A percentile compares a stretch with the other conserved stretches of the same genome.
These are phyloP conservation scores for Penicillium sp. DNA, from an alignment of 2,329 filamentous ascomycete species.

Conservation along the genomic window DNA sequence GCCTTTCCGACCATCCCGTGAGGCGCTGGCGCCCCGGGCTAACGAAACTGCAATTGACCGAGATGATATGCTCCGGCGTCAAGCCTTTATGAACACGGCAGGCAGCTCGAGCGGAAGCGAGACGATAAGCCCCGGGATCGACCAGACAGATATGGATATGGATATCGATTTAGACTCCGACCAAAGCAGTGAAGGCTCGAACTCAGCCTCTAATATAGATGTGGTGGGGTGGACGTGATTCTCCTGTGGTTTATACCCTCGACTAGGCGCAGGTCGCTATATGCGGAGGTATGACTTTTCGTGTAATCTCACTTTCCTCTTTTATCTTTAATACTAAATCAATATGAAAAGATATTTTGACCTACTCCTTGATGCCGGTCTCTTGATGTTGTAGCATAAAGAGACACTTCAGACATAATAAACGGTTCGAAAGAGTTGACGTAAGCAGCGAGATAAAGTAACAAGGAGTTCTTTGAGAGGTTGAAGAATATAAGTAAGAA, in stretches of 20 bases:
- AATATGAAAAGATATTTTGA: too few relatives aligned
- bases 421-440: too few relatives aligned
- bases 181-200: conserved; percentile 19
- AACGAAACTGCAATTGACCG: conserved; percentile 17
- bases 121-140: conserved; percentile 22
- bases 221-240: conserved; percentile 33
- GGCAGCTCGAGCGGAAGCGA: conserved; percentile 19
- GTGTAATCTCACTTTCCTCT: background rate
- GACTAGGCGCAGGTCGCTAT: conserved; percentile 10
- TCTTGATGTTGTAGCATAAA: too few relatives aligned
- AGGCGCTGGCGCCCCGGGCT: conserved; percentile 22
- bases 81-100: conserved; percentile 15
- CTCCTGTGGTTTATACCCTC: background rate
- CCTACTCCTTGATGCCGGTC: too few relatives aligned
- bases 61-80: conserved; percentile 19
- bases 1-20: conserved; percentile 16
- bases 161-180: conserved; percentile 33
- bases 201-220: conserved; percentile 20
- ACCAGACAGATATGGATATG: conserved; percentile 23
- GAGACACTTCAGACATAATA: too few relatives aligned
- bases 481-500: too few relatives aligned
- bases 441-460: too few relatives aligned
- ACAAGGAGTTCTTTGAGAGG: too few relatives aligned
- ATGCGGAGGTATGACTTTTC: background rate
- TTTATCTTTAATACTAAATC: background rate